Evolutionary conservation across 352 stramenopile genomes (phyloP), one percentile per base, ranked within the genome.

Genomic region (Thraustochytrium sp.): DNA sequence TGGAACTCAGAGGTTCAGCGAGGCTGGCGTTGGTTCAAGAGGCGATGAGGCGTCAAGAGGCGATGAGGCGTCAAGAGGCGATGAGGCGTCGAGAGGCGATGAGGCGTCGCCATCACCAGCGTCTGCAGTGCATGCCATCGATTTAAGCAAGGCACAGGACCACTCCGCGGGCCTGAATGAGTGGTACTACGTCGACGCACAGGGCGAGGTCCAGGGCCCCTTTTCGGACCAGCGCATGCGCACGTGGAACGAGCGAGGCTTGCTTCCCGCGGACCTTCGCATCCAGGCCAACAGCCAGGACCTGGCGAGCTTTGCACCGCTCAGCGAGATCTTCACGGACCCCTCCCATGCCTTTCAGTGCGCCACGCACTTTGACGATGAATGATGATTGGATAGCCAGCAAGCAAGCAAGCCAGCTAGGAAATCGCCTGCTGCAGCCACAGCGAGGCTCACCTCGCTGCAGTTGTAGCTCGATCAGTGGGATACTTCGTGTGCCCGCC

Each of bases 161-260:
- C 26, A 9, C 40, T 21, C 42, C 36, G 59, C 21, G n/a, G 59
- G 59, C n/a, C 29, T 9, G 34, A 80, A 46, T 42, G 53, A 63
- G 4, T 80, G 68, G 68, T 80, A 46, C 44, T 80, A 80, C 49
- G 26, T 80, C n/a, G 68, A 80, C 31, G 46, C 68, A 3, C 26
- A 42, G 18, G 40, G 40, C 3, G 26, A 46, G 26, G 26, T 80
- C 34, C 68, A 80, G n/a, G 68, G 68, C 29, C 68, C 68, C n/a
- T 80, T 80, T 26, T 53, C 68, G 26, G 34, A 80, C n/a, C 31
- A 80, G 31, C 68, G 68, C 44, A 80, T 80, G 68, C 68, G 68
- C 3, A 61, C 42, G 8, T 80, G 68, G 68, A 61, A 80, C 37
- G 68, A 63, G 68, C 68, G 68, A n/a, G 68, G 68, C 4, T 42